Conservation (phyloP, 202 grass and related monocot species). For the Schoenoplectus triqueter region DNA sequence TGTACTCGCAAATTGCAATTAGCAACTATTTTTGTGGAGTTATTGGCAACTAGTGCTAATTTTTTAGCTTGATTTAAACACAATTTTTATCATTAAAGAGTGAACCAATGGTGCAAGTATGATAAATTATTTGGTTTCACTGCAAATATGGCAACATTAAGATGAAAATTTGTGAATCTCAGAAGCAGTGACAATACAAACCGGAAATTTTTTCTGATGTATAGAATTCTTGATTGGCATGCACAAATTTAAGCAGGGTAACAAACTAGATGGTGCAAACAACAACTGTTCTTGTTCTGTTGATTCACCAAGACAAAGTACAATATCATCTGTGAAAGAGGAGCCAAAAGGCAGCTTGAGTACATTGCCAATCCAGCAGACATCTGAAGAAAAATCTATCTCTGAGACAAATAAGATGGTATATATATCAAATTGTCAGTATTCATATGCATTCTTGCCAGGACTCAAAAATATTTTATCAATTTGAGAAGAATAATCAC, state of each 20-base stretch:
- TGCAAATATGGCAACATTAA: slow-evolving; percentile 20
- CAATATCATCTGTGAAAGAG: slow-evolving; percentile 8
- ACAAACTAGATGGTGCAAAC: slow-evolving; percentile 31
- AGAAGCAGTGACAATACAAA: slow-evolving; percentile 21
- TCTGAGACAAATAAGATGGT: slow-evolving; percentile 25
- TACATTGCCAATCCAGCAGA: slow-evolving; percentile 34
- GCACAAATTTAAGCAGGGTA: slow-evolving; percentile 23
- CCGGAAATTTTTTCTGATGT: slow-evolving; percentile 16
- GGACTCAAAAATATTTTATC: neutral
- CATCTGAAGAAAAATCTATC: neutral
- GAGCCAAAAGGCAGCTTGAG: slow-evolving; percentile 17
- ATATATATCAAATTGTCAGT: slow-evolving; percentile 11
- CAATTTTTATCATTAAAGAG: neutral
- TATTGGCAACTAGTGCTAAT: slow-evolving; percentile 2
- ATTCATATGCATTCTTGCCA: neutral
- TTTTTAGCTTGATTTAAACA: slow-evolving; percentile 15
- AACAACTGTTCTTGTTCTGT: slow-evolving; percentile 23
- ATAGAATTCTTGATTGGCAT: slow-evolving; percentile 12
- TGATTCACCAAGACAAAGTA: slow-evolving; percentile 29
- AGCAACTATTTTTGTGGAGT: neutral
- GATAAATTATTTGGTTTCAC: slow-evolving; percentile 28
- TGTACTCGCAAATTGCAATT: neutral
- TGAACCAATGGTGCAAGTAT: neutral
- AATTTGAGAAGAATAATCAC: slow-evolving; percentile 5
- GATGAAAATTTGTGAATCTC: neutral